Conservation (phyloP, 495 filamentous ascomycete species). For the Xylaria nigripes region DNA sequence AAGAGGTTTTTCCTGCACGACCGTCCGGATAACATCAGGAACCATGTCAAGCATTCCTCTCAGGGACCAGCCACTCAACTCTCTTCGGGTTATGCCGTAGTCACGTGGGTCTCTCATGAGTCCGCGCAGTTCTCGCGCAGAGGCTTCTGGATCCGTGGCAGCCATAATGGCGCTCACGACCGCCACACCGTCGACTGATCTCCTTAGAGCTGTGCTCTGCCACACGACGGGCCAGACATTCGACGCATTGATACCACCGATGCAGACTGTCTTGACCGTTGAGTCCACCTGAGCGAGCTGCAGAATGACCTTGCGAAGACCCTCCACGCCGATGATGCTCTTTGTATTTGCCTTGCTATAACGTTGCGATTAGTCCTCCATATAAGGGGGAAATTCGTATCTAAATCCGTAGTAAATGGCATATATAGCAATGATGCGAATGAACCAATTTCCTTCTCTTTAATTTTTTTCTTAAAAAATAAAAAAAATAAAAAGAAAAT, state of each 20-base stretch:
- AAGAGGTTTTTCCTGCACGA: slow-evolving; percentile 58
- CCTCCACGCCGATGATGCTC: slow-evolving; percentile 71
- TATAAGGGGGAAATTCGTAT: too few relatives aligned
- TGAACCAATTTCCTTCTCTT: too few relatives aligned
- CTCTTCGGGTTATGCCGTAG: slow-evolving; percentile 55
- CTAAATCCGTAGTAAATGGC: too few relatives aligned
- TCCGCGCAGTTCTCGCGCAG: slow-evolving; percentile 47
- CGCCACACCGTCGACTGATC: slow-evolving; percentile 68
- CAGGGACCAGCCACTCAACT: slow-evolving; percentile 46
- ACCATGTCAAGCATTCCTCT: slow-evolving; percentile 43
- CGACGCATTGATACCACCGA: slow-evolving; percentile 77
- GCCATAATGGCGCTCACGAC: slow-evolving; percentile 86
- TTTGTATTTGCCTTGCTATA: slow-evolving; percentile 66
- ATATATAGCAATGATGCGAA: too few relatives aligned
- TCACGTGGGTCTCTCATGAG: slow-evolving; percentile 35
- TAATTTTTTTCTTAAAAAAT: too few relatives aligned
- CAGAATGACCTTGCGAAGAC: slow-evolving; percentile 59
- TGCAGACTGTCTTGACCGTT: slow-evolving; percentile 56
- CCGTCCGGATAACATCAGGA: slow-evolving; percentile 48
- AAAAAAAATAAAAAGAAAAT: background rate
- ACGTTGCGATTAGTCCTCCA: background rate
- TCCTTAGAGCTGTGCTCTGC: slow-evolving; percentile 45
- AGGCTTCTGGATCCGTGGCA: slow-evolving; percentile 52
- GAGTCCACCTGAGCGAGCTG: slow-evolving; percentile 40
- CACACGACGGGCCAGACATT: slow-evolving; percentile 69